Evolutionary conservation across 305 asterid species (phyloP), one percentile per base, ranked within the genome.

Genomic region (Solanum aculeatissimum): DNA sequence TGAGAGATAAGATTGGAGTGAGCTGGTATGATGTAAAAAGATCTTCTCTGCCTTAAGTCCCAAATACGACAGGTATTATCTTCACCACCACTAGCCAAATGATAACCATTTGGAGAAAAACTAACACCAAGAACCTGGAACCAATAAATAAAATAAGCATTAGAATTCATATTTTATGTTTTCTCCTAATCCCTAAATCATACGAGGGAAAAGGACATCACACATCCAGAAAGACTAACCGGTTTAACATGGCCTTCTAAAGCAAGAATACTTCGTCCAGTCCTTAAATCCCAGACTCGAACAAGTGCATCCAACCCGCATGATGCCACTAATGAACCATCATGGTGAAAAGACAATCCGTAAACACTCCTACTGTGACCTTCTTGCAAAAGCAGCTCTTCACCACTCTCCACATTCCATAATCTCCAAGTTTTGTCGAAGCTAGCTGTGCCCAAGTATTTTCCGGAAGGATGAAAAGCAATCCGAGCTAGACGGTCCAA

Each of bases 361-460:
- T 97, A 97, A 2, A 97, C 93, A 89, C 99, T 93, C 88, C 98
- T 93, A 84, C 98, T 97, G 84, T 95, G 98, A 74, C 98, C 99
- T 92, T 97, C 99, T 89, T 97, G 99, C 87, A 95, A 95, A 88
- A 97, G 98, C 85, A 95, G 89, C 91, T 94, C 98, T 81, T 92
- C 98, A 72, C 99, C 97, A 54, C 98, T 90, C 88, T 97, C 99
- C 58, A 94, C 97, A 88, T 97, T 94, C 99, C 99, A 97, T 84
- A 97, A 86, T 85, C 98, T 92, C 98, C 98, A 97, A 53, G 99
- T 97, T 86, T 91, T 92, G 90, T 97, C 98, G 88, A 90, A 97
- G 90, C 98, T 92, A 83, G 98, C 88, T 25, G 99, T 94, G 80
- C 97, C 99, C 88, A 97, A 89, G 91, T 95, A 97, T 83, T 87